Conservation (phyloP, 352 stramenopile genomes). For the Phytophthora capsici region DNA sequence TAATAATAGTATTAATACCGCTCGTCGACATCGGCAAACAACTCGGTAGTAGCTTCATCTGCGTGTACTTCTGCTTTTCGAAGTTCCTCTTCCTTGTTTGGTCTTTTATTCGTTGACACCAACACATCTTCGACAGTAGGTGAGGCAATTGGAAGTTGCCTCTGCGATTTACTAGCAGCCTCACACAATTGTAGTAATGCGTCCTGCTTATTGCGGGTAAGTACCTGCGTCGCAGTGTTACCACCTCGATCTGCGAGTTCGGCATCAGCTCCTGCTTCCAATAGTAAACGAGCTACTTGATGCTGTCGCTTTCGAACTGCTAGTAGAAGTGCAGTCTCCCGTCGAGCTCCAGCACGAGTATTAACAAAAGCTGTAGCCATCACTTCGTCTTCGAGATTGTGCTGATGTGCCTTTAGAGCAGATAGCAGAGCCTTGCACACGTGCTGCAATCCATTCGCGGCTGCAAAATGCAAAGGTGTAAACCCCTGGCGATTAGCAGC, state of each 20-base stretch:
- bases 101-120: not conserved
- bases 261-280: conserved; percentile 52
- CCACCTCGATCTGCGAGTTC: conserved; percentile 53
- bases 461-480: conserved; percentile 69
- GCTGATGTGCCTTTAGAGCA: conserved; percentile 37
- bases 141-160: conserved; percentile 11
- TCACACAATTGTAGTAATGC: conserved; percentile 55
- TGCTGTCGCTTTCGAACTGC: conserved; percentile 64
- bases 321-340: conserved; percentile 70
- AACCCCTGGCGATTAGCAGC: conserved; percentile 57
- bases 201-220: conserved; percentile 59
- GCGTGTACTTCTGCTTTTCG: conserved; percentile 24
- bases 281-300: conserved; percentile 47
- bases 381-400: conserved; percentile 44
- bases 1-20: conserved; percentile 4
- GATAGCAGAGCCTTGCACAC: conserved; percentile 46
- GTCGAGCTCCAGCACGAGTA: conserved; percentile 37
- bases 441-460: conserved; percentile 45
- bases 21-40: conserved; percentile 8
- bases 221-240: conserved; percentile 55
- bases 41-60: not conserved
- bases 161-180: conserved; percentile 25
- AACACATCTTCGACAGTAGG: conserved; percentile 20
- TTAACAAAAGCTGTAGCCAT: conserved; percentile 42
- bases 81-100: conserved; percentile 36